Evolutionary conservation across 257 asterid genomes (phyloP).

Genomic region (Hygrophila difformis): DNA sequence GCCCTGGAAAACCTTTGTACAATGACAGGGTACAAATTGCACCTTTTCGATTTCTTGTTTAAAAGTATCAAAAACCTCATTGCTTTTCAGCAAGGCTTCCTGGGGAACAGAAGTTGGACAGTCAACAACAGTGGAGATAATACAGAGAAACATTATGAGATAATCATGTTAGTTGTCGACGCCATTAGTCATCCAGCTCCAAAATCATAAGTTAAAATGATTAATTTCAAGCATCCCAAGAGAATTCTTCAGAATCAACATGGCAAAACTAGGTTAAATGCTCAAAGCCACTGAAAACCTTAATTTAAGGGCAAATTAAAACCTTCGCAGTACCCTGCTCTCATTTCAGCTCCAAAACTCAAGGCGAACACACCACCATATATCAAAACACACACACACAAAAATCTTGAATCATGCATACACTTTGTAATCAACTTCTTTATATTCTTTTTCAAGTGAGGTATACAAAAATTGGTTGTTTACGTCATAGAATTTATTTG

Average conservation of each 20-base stretch:
- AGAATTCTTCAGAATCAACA: neutral
- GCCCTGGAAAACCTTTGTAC: conserved; percentile 3
- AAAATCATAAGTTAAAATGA: no score
- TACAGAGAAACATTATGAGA: neutral
- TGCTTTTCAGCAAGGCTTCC: conserved; percentile 97
- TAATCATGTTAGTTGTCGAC: no score
- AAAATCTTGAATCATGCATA: no score
- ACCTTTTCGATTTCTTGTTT: conserved; percentile 98
- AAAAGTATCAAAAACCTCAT: conserved; percentile 89
- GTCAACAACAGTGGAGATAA: neutral
- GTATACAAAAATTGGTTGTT: no score
- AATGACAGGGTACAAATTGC: conserved; percentile 10
- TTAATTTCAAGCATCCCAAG: no score
- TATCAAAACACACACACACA: no score
- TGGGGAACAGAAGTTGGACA: conserved; percentile 17
- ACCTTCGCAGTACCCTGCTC: neutral
- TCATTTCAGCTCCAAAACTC: neutral
- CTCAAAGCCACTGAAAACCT: neutral
- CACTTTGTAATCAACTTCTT: no score
- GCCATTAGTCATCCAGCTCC: no score
- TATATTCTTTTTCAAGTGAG: no score
- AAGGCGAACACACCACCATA: no score
- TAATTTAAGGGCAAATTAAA: no score
- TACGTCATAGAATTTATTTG: neutral
- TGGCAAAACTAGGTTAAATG: neutral